Base-by-base conservation (phyloP, 805 yeast species). In the Zygoascus bituminiphila region DNA sequence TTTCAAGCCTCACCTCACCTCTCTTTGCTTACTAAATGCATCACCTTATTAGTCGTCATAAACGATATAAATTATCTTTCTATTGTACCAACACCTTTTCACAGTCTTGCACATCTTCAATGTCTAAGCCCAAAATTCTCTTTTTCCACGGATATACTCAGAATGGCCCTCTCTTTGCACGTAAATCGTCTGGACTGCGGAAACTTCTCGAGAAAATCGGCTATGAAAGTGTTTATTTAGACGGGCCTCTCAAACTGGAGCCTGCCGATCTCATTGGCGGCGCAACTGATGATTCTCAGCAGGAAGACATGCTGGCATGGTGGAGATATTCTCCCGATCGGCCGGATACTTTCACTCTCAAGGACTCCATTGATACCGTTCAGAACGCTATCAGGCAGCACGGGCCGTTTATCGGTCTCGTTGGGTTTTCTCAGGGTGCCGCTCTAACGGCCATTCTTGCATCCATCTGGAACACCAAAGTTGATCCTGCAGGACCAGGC, bases 351-450 rank as follows among this genome's bases (percentile, higher is more conserved):
- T 50, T 56, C 53, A 47, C 66, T n/a, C 52, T 69, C 5, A 69
- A 64, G 15, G 57, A 71, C 36, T 76, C 81, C 22, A 66, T 76
- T 37, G 74, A 72, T 26, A 62, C 83, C 5, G 70, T 81, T 2
- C 71, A 71, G 15, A 77, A 71, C 22, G 77, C 79, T 53, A 72
- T 85, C 42, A 69, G 74, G 23, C 72, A 74, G 45, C 78, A 85
- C 41, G 88, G 87, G 1, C 97, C 97, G 1, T 85, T 87, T 55
- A 84, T 82, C 20, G 98, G 98, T 5, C 68, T 91, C 19, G 67
- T 93, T 40, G 98, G 97, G 1, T 91, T 91, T 63, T 83, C 94
- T 9, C 98, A 93, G 64, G 98, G 98, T 53, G 95, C 97, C 5
- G 95, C 93, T 1, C 68, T 91, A 31, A 82, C 87, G 1, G 85